A percentile compares a stretch with the other conserved stretches of the same genome.
phyloP scores from a whole-genome alignment of 768 basidiomycete species.

The Rickenella mellea region DNA sequence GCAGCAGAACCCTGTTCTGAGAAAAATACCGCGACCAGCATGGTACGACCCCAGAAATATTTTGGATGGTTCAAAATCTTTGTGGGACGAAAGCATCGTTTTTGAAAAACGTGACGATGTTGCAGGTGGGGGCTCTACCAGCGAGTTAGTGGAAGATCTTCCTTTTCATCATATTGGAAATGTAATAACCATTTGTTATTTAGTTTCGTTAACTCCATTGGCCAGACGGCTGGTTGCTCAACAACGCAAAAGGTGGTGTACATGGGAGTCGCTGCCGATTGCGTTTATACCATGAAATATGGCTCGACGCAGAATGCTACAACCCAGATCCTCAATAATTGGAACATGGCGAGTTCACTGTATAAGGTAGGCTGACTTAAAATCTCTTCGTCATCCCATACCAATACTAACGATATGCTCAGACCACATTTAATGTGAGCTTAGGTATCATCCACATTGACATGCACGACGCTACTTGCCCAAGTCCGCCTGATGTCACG shows the following conservation, averaged over 20 bases:
- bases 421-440: constrained; percentile 74
- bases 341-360: constrained; percentile 69
- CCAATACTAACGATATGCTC: constrained; percentile 16
- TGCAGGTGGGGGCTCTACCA: constrained; percentile 36
- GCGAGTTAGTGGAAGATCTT: constrained; percentile 35
- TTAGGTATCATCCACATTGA: constrained; percentile 75
- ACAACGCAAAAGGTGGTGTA: constrained; percentile 65
- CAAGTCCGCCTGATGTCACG: constrained; percentile 37
- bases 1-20: constrained; percentile 40
- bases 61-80: constrained; percentile 2
- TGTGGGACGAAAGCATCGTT: constrained; percentile 15
- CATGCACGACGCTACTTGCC: constrained; percentile 63
- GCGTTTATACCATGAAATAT: constrained; percentile 61
- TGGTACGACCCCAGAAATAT: constrained; percentile 34
- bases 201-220: constrained; percentile 66
- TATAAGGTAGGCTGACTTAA: constrained; percentile 52
- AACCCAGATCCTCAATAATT: constrained; percentile 63
- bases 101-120: constrained; percentile 46
- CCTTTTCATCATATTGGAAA: background rate
- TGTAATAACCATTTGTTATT: constrained; percentile 3
- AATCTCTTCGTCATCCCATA: constrained; percentile 1
- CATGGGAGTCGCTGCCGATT: constrained; percentile 86
- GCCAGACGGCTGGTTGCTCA: constrained; percentile 63
- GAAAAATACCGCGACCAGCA: constrained; percentile 15
- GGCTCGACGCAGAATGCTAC: constrained; percentile 59